Percentiles rank a stretch among this genome's conserved stretches.
Conservation (phyloP, 495 filamentous ascomycete species). For the Lophium mytilinum region DNA sequence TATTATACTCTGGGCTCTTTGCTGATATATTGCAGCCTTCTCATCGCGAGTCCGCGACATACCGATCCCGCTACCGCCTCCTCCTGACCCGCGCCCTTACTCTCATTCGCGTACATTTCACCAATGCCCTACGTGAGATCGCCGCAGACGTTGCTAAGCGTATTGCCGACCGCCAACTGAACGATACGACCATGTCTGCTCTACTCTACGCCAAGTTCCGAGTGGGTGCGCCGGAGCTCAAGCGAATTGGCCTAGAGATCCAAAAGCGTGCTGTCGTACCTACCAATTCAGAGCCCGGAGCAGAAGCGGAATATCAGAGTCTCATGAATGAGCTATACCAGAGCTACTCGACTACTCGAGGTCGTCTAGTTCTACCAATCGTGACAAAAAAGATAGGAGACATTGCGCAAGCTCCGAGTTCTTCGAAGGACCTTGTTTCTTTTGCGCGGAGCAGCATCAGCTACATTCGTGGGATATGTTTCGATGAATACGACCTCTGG, state of each 20-base stretch:
- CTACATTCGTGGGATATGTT: conserved; percentile 60
- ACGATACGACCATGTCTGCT: conserved; percentile 68
- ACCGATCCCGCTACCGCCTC: conserved; percentile 62
- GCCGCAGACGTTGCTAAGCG: conserved; percentile 62
- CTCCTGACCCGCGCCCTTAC: conserved; percentile 66
- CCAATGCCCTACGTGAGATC: conserved; percentile 61
- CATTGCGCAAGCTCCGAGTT: conserved; percentile 55
- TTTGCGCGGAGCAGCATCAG: conserved; percentile 64
- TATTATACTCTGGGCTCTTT: not conserved
- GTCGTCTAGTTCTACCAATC: conserved; percentile 46
- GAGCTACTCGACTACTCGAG: conserved; percentile 52
- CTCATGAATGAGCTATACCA: conserved; percentile 60
- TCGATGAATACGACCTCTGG: conserved; percentile 70
- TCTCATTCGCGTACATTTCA: conserved; percentile 79
- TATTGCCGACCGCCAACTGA: conserved; percentile 61
- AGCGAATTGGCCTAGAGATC: conserved; percentile 58
- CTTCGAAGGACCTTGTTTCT: conserved; percentile 58
- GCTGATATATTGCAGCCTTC: conserved; percentile 45
- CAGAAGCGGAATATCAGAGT: conserved; percentile 59
- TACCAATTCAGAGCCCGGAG: conserved; percentile 51
- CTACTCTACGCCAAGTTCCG: conserved; percentile 72
- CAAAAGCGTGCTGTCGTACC: conserved; percentile 57
- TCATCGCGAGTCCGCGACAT: conserved; percentile 79
- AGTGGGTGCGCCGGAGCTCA: conserved; percentile 58
- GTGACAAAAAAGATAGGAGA: conserved; percentile 55